Base-by-base conservation (phyloP, 2,329 filamentous ascomycete genomes). In the Arachnomyces sp. region DNA sequence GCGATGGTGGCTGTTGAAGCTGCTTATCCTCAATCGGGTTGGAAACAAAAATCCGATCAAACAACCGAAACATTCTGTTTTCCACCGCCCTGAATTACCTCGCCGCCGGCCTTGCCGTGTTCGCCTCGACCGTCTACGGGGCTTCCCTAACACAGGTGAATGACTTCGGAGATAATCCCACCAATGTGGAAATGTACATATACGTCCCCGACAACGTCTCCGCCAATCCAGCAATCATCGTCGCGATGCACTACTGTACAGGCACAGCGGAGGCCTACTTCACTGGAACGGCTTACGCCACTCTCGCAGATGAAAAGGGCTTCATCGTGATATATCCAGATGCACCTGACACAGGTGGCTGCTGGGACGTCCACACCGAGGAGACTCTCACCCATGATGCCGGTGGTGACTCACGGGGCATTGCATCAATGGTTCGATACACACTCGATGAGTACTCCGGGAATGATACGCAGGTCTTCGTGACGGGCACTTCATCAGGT, bases 381-480 rank as follows among this genome's bases (percentile, higher is more conserved):
- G 66, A 65, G 7, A 66, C 74, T 0, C 64, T 80, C 2, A 72
- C 67, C 3, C 76, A 77, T 49, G 65, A 74, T 40, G 75, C 73
- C 6, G 75, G 76, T 15, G 73, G 74, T 2, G 73, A 80, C 54
- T 73, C 67, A 36, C 69, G 72, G 31, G 66, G 67, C 0, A 75
- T 81, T 42, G 72, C 70, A 16, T 77, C 74, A 51, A 80, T 80
- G 75, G 74, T 79, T 34, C 63, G 58, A 30, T 78, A 75, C 49
- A 65, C 73, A 3, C 55, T 79, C n/a, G 46, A 54, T 7, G 66
- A 66, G 51, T 78, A 79, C 57, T 61, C 62, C 2, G 75, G 65
- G 17, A 71, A 80, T 50, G 50, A 66, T 21, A 61, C 52, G 44
- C 66, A 65, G 40, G 72, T 80, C 2, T 80, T 71, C 44, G 72